Evolutionary conservation across 106 monocot genomes (phyloP).

Genomic region (Ottelia alismoides): DNA sequence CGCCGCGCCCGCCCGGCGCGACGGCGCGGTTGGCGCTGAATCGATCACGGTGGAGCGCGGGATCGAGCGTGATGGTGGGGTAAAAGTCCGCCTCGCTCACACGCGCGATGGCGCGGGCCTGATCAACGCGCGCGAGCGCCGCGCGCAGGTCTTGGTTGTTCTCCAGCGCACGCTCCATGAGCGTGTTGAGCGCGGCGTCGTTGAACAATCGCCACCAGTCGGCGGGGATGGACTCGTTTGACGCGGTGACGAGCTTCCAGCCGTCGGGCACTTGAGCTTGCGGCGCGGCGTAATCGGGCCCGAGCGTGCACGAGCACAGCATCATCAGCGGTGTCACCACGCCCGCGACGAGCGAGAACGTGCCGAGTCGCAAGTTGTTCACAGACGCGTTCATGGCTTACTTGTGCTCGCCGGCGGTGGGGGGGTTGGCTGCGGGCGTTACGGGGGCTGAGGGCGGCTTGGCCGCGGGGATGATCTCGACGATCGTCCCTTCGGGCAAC

Average conservation of each 20-base stretch:
- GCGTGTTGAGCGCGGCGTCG: not conserved
- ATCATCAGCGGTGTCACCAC: not conserved
- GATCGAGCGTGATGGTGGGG: too few species aligned
- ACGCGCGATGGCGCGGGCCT: not conserved
- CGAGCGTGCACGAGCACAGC: not conserved
- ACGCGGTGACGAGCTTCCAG: not conserved
- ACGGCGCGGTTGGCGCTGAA: too few species aligned
- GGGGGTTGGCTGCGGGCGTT: not conserved
- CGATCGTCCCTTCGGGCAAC: not conserved
- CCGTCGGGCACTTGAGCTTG: not conserved
- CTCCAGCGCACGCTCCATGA: not conserved
- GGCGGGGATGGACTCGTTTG: too few species aligned
- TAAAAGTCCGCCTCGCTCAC: not conserved
- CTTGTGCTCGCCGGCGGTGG: too few species aligned
- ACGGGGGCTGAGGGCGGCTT: too few species aligned
- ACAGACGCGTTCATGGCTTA: too few species aligned
- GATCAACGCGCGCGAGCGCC: not conserved
- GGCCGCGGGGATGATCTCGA: not conserved
- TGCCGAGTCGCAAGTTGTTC: too few species aligned
- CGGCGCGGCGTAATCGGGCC: not conserved
- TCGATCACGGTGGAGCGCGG: too few species aligned
- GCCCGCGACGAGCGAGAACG: too few species aligned
- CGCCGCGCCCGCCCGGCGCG: too few species aligned
- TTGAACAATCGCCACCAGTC: not conserved
- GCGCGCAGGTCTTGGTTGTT: not conserved